Base-by-base conservation (phyloP, 139 green algal species). In the Nannochloris sp. region DNA sequence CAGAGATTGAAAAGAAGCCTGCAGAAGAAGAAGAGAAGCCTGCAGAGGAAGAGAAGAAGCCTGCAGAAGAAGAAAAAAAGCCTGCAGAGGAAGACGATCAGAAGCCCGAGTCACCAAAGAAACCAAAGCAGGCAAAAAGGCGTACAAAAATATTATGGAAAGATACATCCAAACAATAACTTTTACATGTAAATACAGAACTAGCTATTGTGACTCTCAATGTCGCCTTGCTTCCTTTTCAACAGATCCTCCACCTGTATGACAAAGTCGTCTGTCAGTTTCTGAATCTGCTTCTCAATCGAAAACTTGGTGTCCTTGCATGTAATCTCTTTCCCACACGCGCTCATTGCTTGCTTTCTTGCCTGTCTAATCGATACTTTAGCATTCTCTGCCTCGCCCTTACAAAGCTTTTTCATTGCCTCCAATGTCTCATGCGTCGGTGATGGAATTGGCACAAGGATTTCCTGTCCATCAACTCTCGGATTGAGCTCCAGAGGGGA, bases 401-500 rank as follows among this genome's bases (percentile, higher is more conserved):
- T 53, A 34, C 79, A 78, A 57, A 93, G 40, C 62, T 88, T 88
- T 16, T 57, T 55, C 78, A 95, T 80, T 9, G 61, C 75, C 14
- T 60, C 68, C 37, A 75, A 49, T 14, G 59, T 75, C 18, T 88
- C 75, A 7, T 48, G 29, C 4, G 74, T 81, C 16, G 74, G 74
- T 58, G 60, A 62, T 1, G 82, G 78, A n/a, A 87, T 48, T 6
- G 74, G 75, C 5, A 86, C 72, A 14, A 86, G 24, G 10, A 87
- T 46, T 43, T 84, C 78, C 37, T 75, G 57, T 8, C 79, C 78
- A 24, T 82, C 67, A 11, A 48, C 31, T 21, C 60, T 31, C 1
- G 79, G 73, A 36, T 73, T 81, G 14, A 93, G 71, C 14, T 60
- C 53, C 53, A 95, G 70, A 4, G 87, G 75, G 0, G 80, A 89